Evolutionary conservation across 495 filamentous ascomycete genomes (phyloP), one percentile per base, ranked within the genome.

Genomic region (Neurospora sp.): DNA sequence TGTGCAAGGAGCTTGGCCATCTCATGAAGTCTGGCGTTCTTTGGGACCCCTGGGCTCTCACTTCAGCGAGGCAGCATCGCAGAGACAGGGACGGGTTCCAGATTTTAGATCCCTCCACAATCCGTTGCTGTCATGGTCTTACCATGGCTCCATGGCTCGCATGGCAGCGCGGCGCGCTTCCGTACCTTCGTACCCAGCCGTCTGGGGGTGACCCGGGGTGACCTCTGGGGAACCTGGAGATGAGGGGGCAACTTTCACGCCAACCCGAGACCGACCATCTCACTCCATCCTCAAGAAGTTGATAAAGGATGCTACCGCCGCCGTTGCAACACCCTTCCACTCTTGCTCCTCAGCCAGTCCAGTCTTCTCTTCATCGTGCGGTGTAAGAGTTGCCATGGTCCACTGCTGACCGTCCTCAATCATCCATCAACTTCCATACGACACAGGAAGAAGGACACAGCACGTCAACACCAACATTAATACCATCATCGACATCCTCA

Each of bases 341-440:
- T 31, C 23, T 60, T 60, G 23, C 49, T 60, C 49, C 23, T 66
- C 14, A 66, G 14, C 54, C 27, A 35, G 27, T 18, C 27, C 35
- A 14, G 42, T 40, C 42, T 31, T 71, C 42, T 27, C 10, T 10
- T 46, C 49, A 70, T 72, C 14, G 70, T 73, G 72, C 66, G 35
- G 46, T 42, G 42, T 20, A 38, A 72, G 72, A 69, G 27, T 66
- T 60, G 69, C 60, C 49, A 23, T 39, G 37, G 38, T 71, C 41
- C 38, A 69, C 54, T 37, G 5, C 41, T 66, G 54, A 71, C 10
- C 39, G 46, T 66, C 39, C 14, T 70, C 38, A 18, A 20, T 60
- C 39, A 23, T n/a, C 39, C 72, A 46, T 71, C 70, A 39, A 66
- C 62, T 71, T 72, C 38, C 27, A 40, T 62, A 66, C 74, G 23